Percentiles rank a stretch among this genome's conserved stretches.
phyloP scores from a whole-genome alignment of 257 asterid genomes.

The Solanum okadae region DNA sequence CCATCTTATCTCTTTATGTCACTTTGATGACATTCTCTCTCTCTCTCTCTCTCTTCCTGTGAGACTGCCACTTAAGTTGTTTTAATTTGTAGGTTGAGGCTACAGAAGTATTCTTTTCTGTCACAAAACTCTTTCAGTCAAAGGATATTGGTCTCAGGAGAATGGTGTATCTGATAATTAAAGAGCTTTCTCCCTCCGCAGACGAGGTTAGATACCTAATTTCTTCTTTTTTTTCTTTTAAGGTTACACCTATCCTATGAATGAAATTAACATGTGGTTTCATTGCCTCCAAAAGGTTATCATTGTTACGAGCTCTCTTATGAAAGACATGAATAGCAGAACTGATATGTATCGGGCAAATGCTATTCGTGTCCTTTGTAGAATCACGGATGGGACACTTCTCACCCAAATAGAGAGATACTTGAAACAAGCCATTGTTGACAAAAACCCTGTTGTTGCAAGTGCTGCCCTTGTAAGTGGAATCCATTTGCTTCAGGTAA shows the following conservation, averaged over 20 bases:
- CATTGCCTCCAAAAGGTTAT: conserved; percentile 56
- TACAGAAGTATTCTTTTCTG: conserved; percentile 87
- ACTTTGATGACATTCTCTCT: not conserved
- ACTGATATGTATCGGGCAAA: conserved; percentile 96
- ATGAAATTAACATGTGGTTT: conserved; percentile 12
- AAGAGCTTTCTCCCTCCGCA: conserved; percentile 86
- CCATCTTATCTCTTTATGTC: not conserved
- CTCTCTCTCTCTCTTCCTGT: not conserved
- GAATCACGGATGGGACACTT: conserved; percentile 85
- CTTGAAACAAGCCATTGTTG: conserved; percentile 95
- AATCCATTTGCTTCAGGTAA: conserved; percentile 85
- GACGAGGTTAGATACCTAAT: conserved; percentile 55
- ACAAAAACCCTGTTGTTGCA: conserved; percentile 90
- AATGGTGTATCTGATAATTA: conserved; percentile 94
- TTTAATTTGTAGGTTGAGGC: conserved; percentile 55
- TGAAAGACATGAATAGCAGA: conserved; percentile 98
- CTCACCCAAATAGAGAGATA: conserved; percentile 91
- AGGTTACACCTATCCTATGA: not conserved
- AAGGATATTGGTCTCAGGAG: conserved; percentile 84
- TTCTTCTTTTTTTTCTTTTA: not conserved
- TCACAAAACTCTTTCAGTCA: conserved; percentile 91
- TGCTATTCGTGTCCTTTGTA: conserved; percentile 93
- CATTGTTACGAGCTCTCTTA: conserved; percentile 95
- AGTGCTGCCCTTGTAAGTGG: conserved; percentile 98
- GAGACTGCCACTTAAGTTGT: not conserved